These are phyloP conservation scores for Sporothrix luriei DNA, from an alignment of 2,329 filamentous ascomycete genomes.

Conservation along the genomic window DNA sequence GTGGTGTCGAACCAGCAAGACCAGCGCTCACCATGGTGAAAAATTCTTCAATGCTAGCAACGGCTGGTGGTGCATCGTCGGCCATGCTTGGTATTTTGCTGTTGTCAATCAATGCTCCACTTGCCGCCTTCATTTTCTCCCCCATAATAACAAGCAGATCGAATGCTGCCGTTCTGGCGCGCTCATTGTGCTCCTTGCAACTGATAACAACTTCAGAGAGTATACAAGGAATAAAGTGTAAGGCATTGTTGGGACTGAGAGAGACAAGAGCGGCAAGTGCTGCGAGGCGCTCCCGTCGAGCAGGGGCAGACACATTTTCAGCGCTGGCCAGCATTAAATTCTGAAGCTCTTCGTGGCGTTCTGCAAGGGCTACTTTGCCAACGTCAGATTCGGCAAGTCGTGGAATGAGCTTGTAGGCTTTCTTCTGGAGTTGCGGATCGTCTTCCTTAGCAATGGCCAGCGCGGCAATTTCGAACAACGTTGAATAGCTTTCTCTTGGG, in stretches of 20 bases:
- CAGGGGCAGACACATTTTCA: constrained; percentile 83
- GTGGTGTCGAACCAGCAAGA: constrained; percentile 85
- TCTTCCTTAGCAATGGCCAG: constrained; percentile 78
- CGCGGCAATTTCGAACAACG: constrained; percentile 83
- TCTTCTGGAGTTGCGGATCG: constrained; percentile 95
- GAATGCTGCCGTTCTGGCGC: constrained; percentile 85
- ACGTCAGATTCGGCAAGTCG: constrained; percentile 79
- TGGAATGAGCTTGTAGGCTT: constrained; percentile 97
- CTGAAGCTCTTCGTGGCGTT: constrained; percentile 78
- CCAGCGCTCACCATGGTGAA: constrained; percentile 98
- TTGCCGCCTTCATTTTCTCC: constrained; percentile 68
- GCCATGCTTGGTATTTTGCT: constrained; percentile 87
- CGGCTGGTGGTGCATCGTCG: constrained; percentile 71
- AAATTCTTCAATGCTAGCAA: constrained; percentile 88
- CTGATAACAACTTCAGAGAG: constrained; percentile 93
- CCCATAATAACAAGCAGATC: constrained; percentile 88
- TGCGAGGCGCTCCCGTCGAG: constrained; percentile 80
- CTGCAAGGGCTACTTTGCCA: constrained; percentile 73
- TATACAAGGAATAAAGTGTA: constrained; percentile 91
- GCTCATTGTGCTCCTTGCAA: constrained; percentile 97
- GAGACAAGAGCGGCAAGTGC: constrained; percentile 81
- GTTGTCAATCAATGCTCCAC: constrained; percentile 77
- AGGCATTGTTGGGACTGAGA: constrained; percentile 71
- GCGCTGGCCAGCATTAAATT: constrained; percentile 75
- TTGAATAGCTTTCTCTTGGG: constrained; percentile 78